Evolutionary conservation across 73 alveolate genomes (phyloP), one percentile per base, ranked within the genome.

Genomic region (Paramecium sexaurelia): DNA sequence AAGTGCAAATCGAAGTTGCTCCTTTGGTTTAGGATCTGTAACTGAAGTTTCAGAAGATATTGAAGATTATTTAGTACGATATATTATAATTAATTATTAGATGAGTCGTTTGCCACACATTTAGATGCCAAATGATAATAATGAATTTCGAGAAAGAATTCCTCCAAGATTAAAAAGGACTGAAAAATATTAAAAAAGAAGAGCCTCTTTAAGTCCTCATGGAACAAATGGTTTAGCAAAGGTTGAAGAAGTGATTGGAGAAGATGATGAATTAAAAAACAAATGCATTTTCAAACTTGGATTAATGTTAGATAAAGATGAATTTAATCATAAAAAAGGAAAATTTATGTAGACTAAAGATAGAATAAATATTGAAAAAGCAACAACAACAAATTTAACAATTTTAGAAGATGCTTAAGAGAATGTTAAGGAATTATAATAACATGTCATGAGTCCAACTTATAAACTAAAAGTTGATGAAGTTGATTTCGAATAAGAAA

Each of bases 401-500:
- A 78, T 78, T 41, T 45, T 45, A 78, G 90, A 78, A 33, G 90
- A 78, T 78, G 75, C 73, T 4, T 40, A 78, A 45, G 90, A 78
- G 8, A 78, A 78, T 78, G 75, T 78, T 15, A 78, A 43, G 22
- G 90, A 78, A 24, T 9, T 26, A 3, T 13, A 29, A 78, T 26
- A 78, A 45, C 55, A 78, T 27, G 24, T 32, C 43, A 19, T 29
- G 55, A 78, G 90, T 78, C 90, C 90, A 9, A 40, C 73, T 39
- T 78, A 78, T 45, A 78, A 78, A 78, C 13, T 78, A 26, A 78
- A 78, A 24, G 90, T 78, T 29, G 90, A 78, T 78, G 90, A 78
- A 45, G 71, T 78, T 37, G 90, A 78, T 78, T 78, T 41, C 7
- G 86, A 71, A 33, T 78, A 78, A 40, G 90, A 78, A 22, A 78